phyloP scores from a whole-genome alignment of 305 asterid species.

The Fraxinus paxiana region DNA sequence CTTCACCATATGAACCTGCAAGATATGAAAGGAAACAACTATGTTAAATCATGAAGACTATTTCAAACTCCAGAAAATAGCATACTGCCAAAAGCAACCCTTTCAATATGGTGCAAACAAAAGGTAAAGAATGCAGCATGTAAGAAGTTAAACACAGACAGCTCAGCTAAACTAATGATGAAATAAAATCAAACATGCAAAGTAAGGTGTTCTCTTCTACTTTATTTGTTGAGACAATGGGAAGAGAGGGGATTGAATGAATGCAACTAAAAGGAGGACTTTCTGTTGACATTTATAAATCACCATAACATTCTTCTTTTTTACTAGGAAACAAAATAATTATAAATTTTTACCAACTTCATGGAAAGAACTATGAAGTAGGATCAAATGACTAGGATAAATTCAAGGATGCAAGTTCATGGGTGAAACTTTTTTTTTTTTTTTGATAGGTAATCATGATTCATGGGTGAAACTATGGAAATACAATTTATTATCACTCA shows the following conservation, averaged over 20 bases:
- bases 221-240: neutral
- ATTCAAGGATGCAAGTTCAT: neutral
- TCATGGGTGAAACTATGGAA: neutral
- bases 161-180: neutral
- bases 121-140: neutral
- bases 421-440: no score
- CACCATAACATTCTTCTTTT: neutral
- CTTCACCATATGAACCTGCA: conserved; percentile 98
- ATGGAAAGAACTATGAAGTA: neutral
- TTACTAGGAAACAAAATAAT: neutral
- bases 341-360: neutral
- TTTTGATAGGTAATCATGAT: no score
- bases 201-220: neutral
- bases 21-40: conserved; percentile 21
- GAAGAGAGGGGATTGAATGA: neutral
- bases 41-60: conserved; percentile 8
- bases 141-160: neutral
- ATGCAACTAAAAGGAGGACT: neutral
- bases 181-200: neutral
- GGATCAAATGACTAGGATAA: neutral
- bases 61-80: neutral
- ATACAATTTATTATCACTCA: neutral
- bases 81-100: conserved; percentile 5
- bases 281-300: neutral
- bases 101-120: neutral